Evolutionary conservation across 2,329 filamentous ascomycete genomes (phyloP), one percentile per base, ranked within the genome.

Genomic region (Paraphaeosphaeria minitans): DNA sequence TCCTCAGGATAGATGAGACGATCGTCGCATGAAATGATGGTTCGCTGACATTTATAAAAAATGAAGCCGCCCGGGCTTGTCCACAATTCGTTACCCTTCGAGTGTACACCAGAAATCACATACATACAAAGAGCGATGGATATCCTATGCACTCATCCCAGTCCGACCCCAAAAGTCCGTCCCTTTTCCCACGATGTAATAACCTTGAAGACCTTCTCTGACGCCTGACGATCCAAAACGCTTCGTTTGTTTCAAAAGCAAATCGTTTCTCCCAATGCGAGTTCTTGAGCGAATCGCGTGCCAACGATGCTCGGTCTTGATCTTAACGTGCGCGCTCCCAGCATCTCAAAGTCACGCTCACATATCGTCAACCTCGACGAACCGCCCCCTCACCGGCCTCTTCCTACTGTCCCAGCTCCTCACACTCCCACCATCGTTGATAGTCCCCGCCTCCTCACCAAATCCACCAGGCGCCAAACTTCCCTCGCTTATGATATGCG

Each of bases 331-430:
- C 21, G 21, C 3, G 19, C 4, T 27, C 14, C 43, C 24, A 29
- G 3, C 21, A 24, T 10, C 4, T 24, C 31, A 4, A 24, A 10
- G 14, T 12, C 49, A 8, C 35, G 16, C 35, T 59, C 53, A 59
- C 47, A 59, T 37, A 42, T 56, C 47, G 43, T 59, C 57, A n/a
- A 65, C 64, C 47, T 68, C 66, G 1, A 69, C 63, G 48, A 69
- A 69, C 33, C 63, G 43, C 14, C 66, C 66, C 48, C 61, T 53
- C 10, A 64, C 55, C 22, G 64, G 65, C 49, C 65, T 53, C 54
- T 58, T 57, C 52, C 66, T 56, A 22, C 63, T 62, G 48, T 67
- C 63, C 2, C 58, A 27, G 53, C 61, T 60, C 22, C 60, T 56
- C 27, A 49, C 22, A 42, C 59, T 62, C n/a, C 46, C 55, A 22